Base-by-base conservation (phyloP, 257 asterid species). In the Phtheirospermum japonicum region DNA sequence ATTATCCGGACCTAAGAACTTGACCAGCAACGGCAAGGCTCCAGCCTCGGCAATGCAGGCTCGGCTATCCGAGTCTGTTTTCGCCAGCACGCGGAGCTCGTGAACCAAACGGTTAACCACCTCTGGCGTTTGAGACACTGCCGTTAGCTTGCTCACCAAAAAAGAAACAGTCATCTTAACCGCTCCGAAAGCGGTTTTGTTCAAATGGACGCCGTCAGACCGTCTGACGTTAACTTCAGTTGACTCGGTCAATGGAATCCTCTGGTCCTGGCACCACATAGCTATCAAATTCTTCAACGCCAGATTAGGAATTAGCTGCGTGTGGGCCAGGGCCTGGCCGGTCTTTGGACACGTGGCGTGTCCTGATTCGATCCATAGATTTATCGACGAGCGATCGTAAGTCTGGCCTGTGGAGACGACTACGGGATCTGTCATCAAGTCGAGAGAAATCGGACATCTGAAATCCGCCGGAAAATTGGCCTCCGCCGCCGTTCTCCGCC, bases 351-450 rank as follows among this genome's bases (percentile, higher is more conserved):
- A 90, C 39, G 85, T 80, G 53, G 55, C 70, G 64, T 80, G 90
- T 56, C 97, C 95, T 77, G 83, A 96, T 65, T 83, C 88, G 77
- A 90, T 82, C 97, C 97, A 90, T 78, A 93, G 75, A 0, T 77
- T 59, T 28, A 90, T 90, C 16, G 95, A 80, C 23, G 77, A 67
- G 37, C 98, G 86, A 10, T 88, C 98, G 20, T 90, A 90, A 0
- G 96, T 88, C 75, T 87, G 98, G 30, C 98, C 98, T 0, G 98
- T 90, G 12, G 96, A 82, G 40, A 90, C 74, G 55, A 88, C 76
- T 42, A 87, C 98, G 0, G 97, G 97, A 73, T 90, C 96, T 75
- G 70, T 79, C 96, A 90, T 88, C 75, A 90, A 75, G 73, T 91
- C 98, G 73, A 88, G 66, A 0, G 85, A 73, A 36, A 91, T 74